Evolutionary conservation across 2,329 filamentous ascomycete species (phyloP), one percentile per base, ranked within the genome.

Genomic region (Spiromastix sp.): DNA sequence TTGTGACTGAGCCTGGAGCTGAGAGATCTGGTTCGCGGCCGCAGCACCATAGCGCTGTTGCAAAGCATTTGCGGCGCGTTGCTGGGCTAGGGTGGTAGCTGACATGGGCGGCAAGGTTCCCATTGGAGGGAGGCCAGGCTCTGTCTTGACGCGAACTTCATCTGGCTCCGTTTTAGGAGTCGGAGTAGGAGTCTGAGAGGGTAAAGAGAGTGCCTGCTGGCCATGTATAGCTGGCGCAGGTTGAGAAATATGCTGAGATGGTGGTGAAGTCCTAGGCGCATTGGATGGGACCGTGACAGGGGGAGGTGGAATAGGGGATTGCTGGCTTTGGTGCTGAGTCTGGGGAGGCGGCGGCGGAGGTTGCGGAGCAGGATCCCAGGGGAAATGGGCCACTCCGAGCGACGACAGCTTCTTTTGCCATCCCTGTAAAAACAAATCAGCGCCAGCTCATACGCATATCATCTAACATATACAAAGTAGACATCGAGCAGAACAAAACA

Each of bases 321-420:
- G 67, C 9, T 32, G 30, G 9, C 21, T n/a, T 49, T 41, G 38
- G 22, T 57, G 55, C 43, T 50, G 46, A 52, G 39, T 59, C 50
- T 48, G 68, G 51, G 50, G 67, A 15, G 38, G 34, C 5, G 40
- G 30, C 49, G 48, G 64, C 43, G 56, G 57, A 34, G 74, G 72
- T 34, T 82, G 79, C 32, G 81, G 80, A 54, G 82, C 79, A 28
- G 91, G 89, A 55, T 98, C 91, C 91, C 91, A 98, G 8, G 91
- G 89, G 57, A 96, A 95, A 38, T 75, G 69, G 40, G 91, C 91
- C 42, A 96, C 81, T 46, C 81, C 77, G 46, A 93, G 77, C 48
- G 78, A 77, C 1, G 87, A 82, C 22, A 98, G 72, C 62, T 93
- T 95, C 50, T 79, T 72, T 68, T 96, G 87, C 91, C 91, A 98